Percentiles rank a stretch among this genome's conserved stretches.
These are phyloP conservation scores for Nannochloris sp. DNA, from an alignment of 139 green algal species.

Conservation along the genomic window DNA sequence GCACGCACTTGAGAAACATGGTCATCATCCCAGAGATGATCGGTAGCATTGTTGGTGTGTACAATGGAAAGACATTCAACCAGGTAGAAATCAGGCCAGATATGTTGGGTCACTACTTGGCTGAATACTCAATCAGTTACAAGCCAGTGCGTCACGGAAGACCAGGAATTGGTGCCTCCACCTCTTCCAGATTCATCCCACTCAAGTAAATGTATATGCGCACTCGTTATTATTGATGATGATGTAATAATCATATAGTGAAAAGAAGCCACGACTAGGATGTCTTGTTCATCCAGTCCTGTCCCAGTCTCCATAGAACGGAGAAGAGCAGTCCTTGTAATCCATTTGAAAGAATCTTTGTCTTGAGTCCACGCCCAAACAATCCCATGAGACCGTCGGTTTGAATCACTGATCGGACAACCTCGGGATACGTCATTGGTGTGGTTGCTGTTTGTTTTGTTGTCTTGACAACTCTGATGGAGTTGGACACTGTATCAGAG, in stretches of 20 bases:
- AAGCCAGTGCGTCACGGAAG: constrained; percentile 96
- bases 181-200: constrained; percentile 96
- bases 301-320: constrained; percentile 71
- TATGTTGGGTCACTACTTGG: constrained; percentile 98
- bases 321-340: constrained; percentile 68
- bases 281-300: constrained; percentile 46
- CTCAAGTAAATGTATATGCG: constrained; percentile 69
- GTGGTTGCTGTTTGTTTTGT: constrained; percentile 70
- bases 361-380: constrained; percentile 72
- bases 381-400: constrained; percentile 76
- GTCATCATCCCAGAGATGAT: constrained; percentile 99
- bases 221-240: constrained; percentile 11
- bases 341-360: constrained; percentile 76
- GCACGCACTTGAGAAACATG: constrained; percentile 99
- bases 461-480: constrained; percentile 85
- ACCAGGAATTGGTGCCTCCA: constrained; percentile 90
- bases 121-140: constrained; percentile 99
- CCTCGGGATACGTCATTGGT: constrained; percentile 60
- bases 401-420: constrained; percentile 58
- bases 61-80: constrained; percentile 99
- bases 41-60: constrained; percentile 92
- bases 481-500: constrained; percentile 82
- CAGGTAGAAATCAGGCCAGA: constrained; percentile 90
- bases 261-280: background rate
- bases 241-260: constrained; percentile 6